phyloP scores from a whole-genome alignment of 768 basidiomycete species.

The Hericium rajendrae region DNA sequence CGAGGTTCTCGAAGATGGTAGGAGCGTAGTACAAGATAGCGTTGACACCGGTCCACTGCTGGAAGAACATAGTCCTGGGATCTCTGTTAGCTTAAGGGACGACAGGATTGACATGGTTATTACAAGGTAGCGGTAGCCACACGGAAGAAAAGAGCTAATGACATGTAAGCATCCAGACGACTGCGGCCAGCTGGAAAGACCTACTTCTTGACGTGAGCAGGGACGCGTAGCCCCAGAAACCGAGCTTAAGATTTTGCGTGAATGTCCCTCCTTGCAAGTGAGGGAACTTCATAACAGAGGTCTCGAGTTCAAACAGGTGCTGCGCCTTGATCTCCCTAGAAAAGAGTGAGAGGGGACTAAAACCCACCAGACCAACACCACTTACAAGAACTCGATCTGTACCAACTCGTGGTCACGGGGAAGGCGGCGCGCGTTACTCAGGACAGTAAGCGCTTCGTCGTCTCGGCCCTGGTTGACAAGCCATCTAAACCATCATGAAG shows the following conservation, averaged over 20 bases:
- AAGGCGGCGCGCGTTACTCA: constrained; percentile 49
- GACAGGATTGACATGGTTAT: constrained; percentile 15
- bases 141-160: constrained; percentile 47
- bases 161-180: neutral
- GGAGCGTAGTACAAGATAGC: constrained; percentile 73
- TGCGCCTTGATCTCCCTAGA: constrained; percentile 57
- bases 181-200: neutral
- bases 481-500: constrained; percentile 34
- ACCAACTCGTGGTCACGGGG: constrained; percentile 54
- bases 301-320: constrained; percentile 64
- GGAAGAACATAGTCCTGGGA: constrained; percentile 63
- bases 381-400: constrained; percentile 61
- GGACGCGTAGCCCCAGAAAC: constrained; percentile 50
- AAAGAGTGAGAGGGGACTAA: constrained; percentile 20
- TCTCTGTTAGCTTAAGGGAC: neutral
- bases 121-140: constrained; percentile 49
- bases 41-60: constrained; percentile 78
- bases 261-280: constrained; percentile 54
- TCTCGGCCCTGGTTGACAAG: constrained; percentile 71
- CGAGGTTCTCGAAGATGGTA: constrained; percentile 52
- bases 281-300: constrained; percentile 44
- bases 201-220: constrained; percentile 41
- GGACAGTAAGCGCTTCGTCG: constrained; percentile 58
- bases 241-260: constrained; percentile 51
- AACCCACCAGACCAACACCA: constrained; percentile 17